These are phyloP conservation scores for Bullera alba DNA, from an alignment of 768 basidiomycete species.

Conservation along the genomic window DNA sequence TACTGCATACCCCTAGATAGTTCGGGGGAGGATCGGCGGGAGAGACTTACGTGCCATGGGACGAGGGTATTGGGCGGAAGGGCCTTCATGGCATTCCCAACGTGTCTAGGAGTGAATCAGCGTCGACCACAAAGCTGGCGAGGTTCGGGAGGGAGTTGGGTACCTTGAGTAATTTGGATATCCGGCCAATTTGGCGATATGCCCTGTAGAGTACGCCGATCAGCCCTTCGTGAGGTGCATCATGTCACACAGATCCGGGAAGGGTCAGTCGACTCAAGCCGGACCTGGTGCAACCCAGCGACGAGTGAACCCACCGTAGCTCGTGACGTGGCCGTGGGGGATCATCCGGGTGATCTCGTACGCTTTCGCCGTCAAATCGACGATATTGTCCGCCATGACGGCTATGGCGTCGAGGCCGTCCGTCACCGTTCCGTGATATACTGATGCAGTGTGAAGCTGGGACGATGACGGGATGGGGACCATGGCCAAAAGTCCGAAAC, in stretches of 20 bases:
- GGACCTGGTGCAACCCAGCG: neutral
- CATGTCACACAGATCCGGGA: neutral
- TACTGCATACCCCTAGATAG: too few relatives aligned
- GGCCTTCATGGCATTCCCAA: conserved; percentile 40
- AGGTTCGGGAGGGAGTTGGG: neutral
- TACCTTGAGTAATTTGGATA: conserved; percentile 40
- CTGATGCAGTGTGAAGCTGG: too few relatives aligned
- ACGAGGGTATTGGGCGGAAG: conserved; percentile 31
- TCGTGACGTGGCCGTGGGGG: conserved; percentile 33
- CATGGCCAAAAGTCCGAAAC: too few relatives aligned
- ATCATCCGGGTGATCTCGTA: conserved; percentile 37
- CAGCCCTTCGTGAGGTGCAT: neutral
- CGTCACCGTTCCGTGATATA: too few relatives aligned
- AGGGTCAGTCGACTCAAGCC: neutral
- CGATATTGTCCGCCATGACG: conserved; percentile 31
- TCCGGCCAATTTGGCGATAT: conserved; percentile 43
- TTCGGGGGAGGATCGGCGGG: neutral
- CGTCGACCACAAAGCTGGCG: neutral
- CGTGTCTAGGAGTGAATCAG: conserved; percentile 24
- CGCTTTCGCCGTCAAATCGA: conserved; percentile 37
- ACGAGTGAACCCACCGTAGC: conserved; percentile 24
- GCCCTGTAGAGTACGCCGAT: conserved; percentile 23
- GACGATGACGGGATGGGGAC: too few relatives aligned
- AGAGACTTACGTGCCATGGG: conserved; percentile 41
- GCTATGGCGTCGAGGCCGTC: too few relatives aligned